These are phyloP conservation scores for Penicillium verhagenii DNA, from an alignment of 495 filamentous ascomycete species.

Conservation along the genomic window DNA sequence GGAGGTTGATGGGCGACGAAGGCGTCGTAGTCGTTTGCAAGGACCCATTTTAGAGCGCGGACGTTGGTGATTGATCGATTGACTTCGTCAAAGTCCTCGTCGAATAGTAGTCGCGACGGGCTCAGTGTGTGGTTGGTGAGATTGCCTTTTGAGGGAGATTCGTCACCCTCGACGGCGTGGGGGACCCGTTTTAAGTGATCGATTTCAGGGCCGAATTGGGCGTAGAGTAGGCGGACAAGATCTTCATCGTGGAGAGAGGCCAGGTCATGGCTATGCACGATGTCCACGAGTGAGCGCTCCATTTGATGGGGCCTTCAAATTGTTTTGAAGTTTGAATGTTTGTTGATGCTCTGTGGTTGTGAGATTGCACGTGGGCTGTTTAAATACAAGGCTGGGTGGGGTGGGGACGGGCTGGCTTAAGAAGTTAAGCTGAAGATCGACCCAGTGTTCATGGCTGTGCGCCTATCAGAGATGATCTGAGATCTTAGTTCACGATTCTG, in stretches of 20 bases:
- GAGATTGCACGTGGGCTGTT: neutral
- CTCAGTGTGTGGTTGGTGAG: neutral
- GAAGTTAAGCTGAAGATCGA: too few species aligned
- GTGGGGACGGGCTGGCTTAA: neutral
- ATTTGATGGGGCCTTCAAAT: neutral
- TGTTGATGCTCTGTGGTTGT: neutral
- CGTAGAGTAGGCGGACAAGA: neutral
- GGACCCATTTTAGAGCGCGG: conserved; percentile 34
- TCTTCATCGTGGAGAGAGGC: neutral
- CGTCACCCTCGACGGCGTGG: neutral
- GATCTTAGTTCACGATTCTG: neutral
- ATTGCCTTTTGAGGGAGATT: neutral
- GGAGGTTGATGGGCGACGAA: conserved; percentile 24
- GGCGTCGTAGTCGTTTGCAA: conserved; percentile 24
- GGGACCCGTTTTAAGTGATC: neutral
- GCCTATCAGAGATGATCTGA: too few species aligned
- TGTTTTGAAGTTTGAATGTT: too few species aligned
- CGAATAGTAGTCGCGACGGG: neutral
- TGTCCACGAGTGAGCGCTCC: neutral
- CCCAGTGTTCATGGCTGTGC: too few species aligned
- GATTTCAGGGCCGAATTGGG: neutral
- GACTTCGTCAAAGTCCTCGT: conserved; percentile 30
- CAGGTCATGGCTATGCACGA: neutral
- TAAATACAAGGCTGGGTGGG: neutral
- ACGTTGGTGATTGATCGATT: conserved; percentile 37